Evolutionary conservation across 2,329 filamentous ascomycete genomes (phyloP).

Genomic region (Colletotrichum theobromicola): DNA sequence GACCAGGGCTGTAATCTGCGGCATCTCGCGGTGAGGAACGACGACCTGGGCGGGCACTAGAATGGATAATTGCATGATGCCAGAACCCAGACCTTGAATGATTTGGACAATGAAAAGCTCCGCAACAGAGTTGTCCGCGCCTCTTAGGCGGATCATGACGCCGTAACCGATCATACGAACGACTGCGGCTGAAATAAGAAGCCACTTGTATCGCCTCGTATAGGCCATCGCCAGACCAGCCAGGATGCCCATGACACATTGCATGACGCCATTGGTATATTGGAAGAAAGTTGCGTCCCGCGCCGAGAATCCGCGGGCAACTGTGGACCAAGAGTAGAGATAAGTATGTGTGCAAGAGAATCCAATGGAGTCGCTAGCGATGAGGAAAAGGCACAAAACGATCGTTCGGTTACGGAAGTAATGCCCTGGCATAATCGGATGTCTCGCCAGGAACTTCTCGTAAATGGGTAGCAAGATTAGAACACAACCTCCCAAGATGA

Average conservation of each 20-base stretch:
- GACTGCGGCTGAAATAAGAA: constrained; percentile 32
- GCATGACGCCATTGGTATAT: constrained; percentile 41
- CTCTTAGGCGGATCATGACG: constrained; percentile 39
- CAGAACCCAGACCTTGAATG: constrained; percentile 34
- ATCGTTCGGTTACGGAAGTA: constrained; percentile 36
- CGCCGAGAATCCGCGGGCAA: constrained; percentile 35
- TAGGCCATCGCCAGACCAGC: constrained; percentile 40
- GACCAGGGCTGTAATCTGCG: constrained; percentile 35
- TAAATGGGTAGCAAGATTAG: constrained; percentile 49
- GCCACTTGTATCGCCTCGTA: constrained; percentile 37
- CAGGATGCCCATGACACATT: constrained; percentile 39
- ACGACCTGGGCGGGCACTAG: constrained; percentile 29
- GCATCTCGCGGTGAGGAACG: constrained; percentile 34
- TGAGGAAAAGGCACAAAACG: constrained; percentile 27
- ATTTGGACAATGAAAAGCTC: constrained; percentile 41
- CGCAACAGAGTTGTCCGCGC: constrained; percentile 31
- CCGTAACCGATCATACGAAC: constrained; percentile 31
- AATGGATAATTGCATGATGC: constrained; percentile 35
- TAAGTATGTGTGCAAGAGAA: constrained; percentile 41
- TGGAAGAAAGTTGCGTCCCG: constrained; percentile 32
- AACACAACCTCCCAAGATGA: constrained; percentile 55
- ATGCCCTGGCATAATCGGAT: constrained; percentile 50
- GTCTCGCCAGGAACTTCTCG: constrained; percentile 52
- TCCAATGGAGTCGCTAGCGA: constrained; percentile 29
- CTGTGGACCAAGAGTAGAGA: constrained; percentile 46